phyloP scores from a whole-genome alignment of 106 monocot species.

The Platanthera guangdongensis region DNA sequence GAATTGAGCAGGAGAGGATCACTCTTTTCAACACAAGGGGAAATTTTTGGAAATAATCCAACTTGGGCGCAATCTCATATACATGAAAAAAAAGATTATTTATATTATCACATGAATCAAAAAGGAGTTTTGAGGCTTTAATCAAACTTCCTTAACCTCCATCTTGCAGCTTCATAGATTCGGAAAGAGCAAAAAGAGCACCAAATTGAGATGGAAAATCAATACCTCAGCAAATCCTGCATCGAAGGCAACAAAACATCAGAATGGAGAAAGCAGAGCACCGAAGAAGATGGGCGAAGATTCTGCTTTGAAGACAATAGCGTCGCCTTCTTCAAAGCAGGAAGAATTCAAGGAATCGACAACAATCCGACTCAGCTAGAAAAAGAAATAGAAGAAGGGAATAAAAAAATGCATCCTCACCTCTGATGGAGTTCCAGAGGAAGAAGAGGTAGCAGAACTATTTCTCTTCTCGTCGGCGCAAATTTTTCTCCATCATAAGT shows the following conservation, averaged over 20 bases:
- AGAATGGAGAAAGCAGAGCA: not conserved
- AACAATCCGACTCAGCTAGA: no score
- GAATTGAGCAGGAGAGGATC: no score
- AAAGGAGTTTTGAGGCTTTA: not conserved
- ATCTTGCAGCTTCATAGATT: not conserved
- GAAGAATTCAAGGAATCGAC: not conserved
- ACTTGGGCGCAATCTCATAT: not conserved
- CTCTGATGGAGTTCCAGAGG: not conserved
- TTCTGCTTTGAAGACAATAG: no score
- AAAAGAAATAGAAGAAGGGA: no score
- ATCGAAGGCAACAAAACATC: not conserved
- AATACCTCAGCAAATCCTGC: not conserved
- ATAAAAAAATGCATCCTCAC: not conserved
- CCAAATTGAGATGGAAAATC: not conserved
- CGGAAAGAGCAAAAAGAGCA: not conserved
- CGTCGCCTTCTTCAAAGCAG: not conserved
- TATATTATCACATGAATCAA: not conserved
- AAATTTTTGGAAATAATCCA: not conserved
- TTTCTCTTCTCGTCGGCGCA: not conserved
- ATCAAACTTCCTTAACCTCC: not conserved
- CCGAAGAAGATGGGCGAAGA: no score
- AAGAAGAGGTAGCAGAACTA: not conserved
- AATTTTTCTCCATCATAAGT: not conserved
- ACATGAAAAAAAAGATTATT: no score
- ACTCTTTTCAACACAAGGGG: no score